Evolutionary conservation across 1,284 basidiomycete genomes (phyloP), one percentile per base, ranked within the genome.

Genomic region (Mycosarcoma maydis): DNA sequence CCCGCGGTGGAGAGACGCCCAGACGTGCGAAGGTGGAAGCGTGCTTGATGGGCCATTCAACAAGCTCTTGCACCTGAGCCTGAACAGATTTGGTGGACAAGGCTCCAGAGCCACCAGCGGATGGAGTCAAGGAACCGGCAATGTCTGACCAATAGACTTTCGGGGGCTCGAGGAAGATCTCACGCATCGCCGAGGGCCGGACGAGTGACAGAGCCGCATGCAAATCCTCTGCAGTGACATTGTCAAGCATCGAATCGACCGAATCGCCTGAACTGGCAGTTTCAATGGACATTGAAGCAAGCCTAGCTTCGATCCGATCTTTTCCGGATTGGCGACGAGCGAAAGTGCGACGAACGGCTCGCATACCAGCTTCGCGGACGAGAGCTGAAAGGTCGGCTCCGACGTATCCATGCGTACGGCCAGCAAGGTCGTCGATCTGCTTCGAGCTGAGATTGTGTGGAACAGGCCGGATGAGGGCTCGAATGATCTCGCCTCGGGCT

Each of bases 361-460:
- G 83, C 8, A 94, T 93, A 2, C 94, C 94, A 7, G 94, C 93
- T 83, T 97, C 92, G 20, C 95, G 90, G 22, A 98, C 88, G 40
- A 98, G 88, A 0, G 94, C 91, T 40, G 89, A 89, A 27, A 99
- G 86, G 82, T 99, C 96, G 2, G 96, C 96, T 8, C 96, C 96
- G 43, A 98, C 96, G 78, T 95, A 98, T 0, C 96, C 96, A 73
- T 99, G 94, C 2, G 94, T 94, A 23, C 88, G 87, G 14, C 87
- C 85, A 0, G 94, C 90, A 14, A 97, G 83, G 0, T 85, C 75
- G 20, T 85, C 83, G 2, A 98, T 86, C 4, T 92, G 88, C 0
- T 85, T 84, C 1, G 83, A 77, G 0, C 87, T 82, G 44, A 97
- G 86, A 2, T 84, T 82, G 76, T 97, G 88, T 0, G 96, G 95